A percentile compares a stretch with the other conserved stretches of the same genome.
Evolutionary conservation across 306 rosid genomes (phyloP).

Genomic region (Albizia julibrissin): DNA sequence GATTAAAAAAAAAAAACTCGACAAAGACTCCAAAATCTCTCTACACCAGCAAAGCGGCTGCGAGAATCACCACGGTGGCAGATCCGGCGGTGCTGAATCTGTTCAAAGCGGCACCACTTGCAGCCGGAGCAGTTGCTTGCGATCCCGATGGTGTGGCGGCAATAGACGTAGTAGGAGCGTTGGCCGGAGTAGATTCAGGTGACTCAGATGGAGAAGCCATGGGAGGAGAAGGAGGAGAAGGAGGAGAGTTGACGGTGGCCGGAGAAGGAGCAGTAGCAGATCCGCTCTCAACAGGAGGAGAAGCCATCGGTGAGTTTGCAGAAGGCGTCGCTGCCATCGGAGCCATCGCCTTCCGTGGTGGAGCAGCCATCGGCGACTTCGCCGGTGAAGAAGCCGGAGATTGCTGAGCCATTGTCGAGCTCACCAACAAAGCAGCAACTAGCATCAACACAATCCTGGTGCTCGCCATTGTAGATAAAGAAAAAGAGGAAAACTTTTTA

Average conservation of each 20-base stretch:
- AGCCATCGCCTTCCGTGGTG: neutral
- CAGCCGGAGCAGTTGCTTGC: constrained; percentile 19
- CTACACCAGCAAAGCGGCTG: neutral
- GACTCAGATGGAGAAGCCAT: constrained; percentile 11
- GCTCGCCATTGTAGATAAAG: constrained; percentile 45
- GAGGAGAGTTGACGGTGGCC: constrained; percentile 39
- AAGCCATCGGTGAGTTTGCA: constrained; percentile 18
- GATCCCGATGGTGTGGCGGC: constrained; percentile 20
- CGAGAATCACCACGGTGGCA: neutral
- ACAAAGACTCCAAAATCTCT: neutral
- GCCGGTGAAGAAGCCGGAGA: constrained; percentile 44
- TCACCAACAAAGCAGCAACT: constrained; percentile 39
- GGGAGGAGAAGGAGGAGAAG: constrained; percentile 51
- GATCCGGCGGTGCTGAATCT: neutral
- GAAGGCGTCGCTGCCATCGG: constrained; percentile 23
- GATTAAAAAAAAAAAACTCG: too few species aligned
- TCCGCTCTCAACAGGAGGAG: constrained; percentile 28
- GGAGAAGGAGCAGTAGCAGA: constrained; percentile 43
- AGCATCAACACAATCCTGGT: constrained; percentile 32
- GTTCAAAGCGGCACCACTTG: constrained; percentile 1
- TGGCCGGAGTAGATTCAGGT: constrained; percentile 21
- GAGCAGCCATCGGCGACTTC: constrained; percentile 29
- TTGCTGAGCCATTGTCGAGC: constrained; percentile 43
- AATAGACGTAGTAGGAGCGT: constrained; percentile 37
- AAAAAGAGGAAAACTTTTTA: neutral